Conservation (phyloP, 352 stramenopile species). For the Elongisporangium senticosum region DNA sequence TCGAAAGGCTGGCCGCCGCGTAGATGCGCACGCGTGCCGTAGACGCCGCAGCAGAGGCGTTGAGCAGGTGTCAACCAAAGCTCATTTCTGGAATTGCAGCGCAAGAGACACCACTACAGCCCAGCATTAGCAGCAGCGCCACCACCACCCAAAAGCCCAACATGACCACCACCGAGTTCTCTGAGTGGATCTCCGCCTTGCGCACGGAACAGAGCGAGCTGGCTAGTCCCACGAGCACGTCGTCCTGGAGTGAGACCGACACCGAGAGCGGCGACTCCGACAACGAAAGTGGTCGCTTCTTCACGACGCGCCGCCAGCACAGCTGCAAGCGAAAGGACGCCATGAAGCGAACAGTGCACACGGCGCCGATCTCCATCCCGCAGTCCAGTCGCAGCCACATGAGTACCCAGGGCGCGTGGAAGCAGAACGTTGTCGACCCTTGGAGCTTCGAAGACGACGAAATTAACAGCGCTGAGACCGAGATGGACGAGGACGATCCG, state of each 20-base stretch:
- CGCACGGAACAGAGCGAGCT: slow-evolving; percentile 17
- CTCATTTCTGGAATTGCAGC: slow-evolving; percentile 26
- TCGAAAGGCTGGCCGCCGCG: background rate
- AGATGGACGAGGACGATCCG: slow-evolving; percentile 56
- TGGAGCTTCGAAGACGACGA: slow-evolving; percentile 2
- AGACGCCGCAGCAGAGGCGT: slow-evolving; percentile 8
- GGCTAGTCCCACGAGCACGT: slow-evolving; percentile 24
- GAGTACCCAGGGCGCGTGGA: background rate
- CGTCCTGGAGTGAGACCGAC: slow-evolving; percentile 55
- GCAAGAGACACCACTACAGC: slow-evolving; percentile 17
- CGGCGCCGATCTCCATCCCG: slow-evolving; percentile 54
- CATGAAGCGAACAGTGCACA: slow-evolving; percentile 25
- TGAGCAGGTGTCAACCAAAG: background rate
- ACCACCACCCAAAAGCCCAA: slow-evolving; percentile 1
- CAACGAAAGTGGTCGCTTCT: slow-evolving; percentile 8
- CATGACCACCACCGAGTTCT: slow-evolving; percentile 41
- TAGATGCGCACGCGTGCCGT: slow-evolving; percentile 5
- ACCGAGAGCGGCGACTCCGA: slow-evolving; percentile 31
- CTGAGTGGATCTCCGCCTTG: slow-evolving; percentile 41
- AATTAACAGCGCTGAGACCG: slow-evolving; percentile 10
- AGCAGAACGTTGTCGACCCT: background rate
- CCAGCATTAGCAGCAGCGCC: slow-evolving; percentile 2
- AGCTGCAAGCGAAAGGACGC: slow-evolving; percentile 17
- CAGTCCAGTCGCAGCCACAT: background rate
- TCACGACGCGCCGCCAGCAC: background rate